Conservation (phyloP, 148 eudicot genomes). For the Spergularia marina region DNA sequence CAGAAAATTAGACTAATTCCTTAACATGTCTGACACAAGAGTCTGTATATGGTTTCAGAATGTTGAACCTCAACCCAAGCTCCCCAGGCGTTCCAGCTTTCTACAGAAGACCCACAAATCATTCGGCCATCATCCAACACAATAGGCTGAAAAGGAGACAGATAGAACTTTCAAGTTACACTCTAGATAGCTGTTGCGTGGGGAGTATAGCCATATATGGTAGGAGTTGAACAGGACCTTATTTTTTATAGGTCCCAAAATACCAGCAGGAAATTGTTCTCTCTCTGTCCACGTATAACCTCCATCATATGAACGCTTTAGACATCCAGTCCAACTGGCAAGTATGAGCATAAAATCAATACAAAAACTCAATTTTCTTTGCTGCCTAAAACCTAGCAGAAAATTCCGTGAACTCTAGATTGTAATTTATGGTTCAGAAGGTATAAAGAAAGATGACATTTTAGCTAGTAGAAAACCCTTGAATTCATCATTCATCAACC, state of each 20-base stretch:
- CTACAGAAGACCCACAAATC: slow-evolving; percentile 94
- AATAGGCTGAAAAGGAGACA: slow-evolving; percentile 56
- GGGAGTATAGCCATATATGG: background rate
- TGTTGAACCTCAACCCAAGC: slow-evolving; percentile 83
- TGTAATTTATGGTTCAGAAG: background rate
- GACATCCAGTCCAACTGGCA: slow-evolving; percentile 89
- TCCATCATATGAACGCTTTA: slow-evolving; percentile 83
- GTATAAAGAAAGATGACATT: too few relatives aligned
- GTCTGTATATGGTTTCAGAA: background rate
- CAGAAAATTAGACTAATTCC: background rate
- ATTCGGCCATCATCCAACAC: slow-evolving; percentile 67
- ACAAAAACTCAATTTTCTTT: background rate
- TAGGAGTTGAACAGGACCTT: slow-evolving; percentile 42
- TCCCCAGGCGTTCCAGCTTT: slow-evolving; percentile 99
- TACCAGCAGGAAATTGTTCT: slow-evolving; percentile 94
- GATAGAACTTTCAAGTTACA: slow-evolving; percentile 4
- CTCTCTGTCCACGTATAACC: slow-evolving; percentile 80
- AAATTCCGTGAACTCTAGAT: background rate
- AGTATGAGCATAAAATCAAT: slow-evolving; percentile 1
- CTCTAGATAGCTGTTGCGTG: background rate
- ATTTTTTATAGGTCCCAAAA: slow-evolving; percentile 85
- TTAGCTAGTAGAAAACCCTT: too few relatives aligned
- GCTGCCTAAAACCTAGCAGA: background rate
- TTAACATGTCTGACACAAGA: background rate
- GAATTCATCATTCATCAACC: too few relatives aligned